A percentile compares a stretch with the other conserved stretches of the same genome.
Conservation (phyloP, 345 rosid genomes). For the Punica granatum region DNA sequence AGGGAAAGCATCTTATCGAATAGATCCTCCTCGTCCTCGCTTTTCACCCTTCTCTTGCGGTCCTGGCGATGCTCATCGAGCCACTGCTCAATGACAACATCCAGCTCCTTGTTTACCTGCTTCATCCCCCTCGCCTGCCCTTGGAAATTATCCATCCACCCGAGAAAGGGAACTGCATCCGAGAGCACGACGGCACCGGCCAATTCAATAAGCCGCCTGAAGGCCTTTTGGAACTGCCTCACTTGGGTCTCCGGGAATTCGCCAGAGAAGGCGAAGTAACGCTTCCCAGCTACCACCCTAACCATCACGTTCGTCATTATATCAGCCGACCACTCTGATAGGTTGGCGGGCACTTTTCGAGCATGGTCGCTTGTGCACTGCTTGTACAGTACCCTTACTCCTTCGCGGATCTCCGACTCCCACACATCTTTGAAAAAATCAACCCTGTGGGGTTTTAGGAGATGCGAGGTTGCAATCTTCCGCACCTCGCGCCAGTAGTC, state of each 20-base stretch:
- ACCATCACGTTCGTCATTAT: neutral
- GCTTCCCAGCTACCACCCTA: conserved; percentile 9
- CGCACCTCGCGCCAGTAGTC: conserved; percentile 11
- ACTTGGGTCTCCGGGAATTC: neutral
- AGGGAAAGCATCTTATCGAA: neutral
- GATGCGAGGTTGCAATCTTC: conserved; percentile 1
- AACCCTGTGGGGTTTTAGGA: conserved; percentile 2
- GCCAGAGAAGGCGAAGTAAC: neutral
- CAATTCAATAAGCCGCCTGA: neutral
- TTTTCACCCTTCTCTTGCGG: neutral
- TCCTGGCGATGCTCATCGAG: conserved; percentile 8
- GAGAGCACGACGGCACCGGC: conserved; percentile 10
- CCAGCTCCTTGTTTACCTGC: conserved; percentile 8
- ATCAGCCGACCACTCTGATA: neutral
- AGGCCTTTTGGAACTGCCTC: conserved; percentile 3
- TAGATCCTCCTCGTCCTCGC: neutral
- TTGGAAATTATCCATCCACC: conserved; percentile 13
- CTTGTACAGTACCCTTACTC: neutral
- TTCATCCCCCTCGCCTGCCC: conserved; percentile 16
- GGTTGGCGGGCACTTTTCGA: neutral
- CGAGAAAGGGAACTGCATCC: conserved; percentile 13
- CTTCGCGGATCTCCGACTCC: neutral
- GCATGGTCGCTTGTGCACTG: neutral
- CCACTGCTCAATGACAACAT: conserved; percentile 11
- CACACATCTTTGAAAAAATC: conserved; percentile 1